phyloP scores from a whole-genome alignment of 257 asterid species.

The Scutellaria barbata region DNA sequence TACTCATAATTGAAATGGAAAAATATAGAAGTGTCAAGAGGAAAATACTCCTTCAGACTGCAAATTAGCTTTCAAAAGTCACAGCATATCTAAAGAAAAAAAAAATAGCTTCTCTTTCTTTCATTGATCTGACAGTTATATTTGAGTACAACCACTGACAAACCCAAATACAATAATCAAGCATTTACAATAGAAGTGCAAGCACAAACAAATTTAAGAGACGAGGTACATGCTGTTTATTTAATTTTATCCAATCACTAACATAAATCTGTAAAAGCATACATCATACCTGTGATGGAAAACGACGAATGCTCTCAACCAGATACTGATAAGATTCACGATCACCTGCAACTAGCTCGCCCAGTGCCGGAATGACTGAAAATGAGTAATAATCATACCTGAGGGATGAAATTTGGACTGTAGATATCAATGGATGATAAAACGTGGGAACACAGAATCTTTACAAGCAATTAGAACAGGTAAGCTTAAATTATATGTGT shows the following conservation, averaged over 20 bases:
- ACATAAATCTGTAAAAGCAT: conserved; percentile 4
- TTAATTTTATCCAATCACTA: background rate
- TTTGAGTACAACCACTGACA: background rate
- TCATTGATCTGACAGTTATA: conserved; percentile 7
- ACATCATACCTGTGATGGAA: conserved; percentile 78
- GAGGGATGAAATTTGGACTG: conserved; percentile 32
- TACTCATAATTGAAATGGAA: background rate
- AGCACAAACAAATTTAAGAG: conserved; percentile 7
- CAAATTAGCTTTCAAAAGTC: background rate
- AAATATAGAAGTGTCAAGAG: background rate
- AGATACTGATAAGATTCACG: conserved; percentile 84
- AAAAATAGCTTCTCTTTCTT: background rate
- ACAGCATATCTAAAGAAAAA: background rate
- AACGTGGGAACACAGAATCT: background rate
- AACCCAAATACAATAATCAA: background rate
- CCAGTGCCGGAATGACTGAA: conserved; percentile 83
- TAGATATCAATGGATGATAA: conserved; percentile 14
- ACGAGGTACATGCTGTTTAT: background rate
- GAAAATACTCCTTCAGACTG: background rate
- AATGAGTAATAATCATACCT: conserved; percentile 94
- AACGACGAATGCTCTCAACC: conserved; percentile 88
- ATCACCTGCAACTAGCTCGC: conserved; percentile 87
- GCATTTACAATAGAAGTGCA: background rate
- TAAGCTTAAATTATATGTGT: background rate
- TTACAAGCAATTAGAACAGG: background rate